Conservation (phyloP, 2,329 filamentous ascomycete species). For the Bipolaris victoriae region DNA sequence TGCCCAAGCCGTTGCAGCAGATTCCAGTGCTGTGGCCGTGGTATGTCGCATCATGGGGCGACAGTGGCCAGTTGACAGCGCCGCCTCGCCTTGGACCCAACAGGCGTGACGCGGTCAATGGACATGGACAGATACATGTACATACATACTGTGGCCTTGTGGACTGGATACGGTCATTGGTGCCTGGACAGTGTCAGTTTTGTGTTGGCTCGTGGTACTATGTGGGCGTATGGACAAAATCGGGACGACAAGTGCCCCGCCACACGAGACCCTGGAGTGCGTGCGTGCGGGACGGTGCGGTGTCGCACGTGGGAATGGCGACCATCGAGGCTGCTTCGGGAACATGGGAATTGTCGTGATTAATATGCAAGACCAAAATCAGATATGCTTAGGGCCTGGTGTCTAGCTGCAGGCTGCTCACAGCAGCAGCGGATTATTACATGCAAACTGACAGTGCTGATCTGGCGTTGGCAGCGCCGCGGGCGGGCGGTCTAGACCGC, state of each 20-base stretch:
- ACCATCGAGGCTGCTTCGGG: neutral
- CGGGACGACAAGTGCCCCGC: neutral
- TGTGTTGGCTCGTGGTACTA: neutral
- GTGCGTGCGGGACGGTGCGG: conserved; percentile 5
- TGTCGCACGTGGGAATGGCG: conserved; percentile 6
- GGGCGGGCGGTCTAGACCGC: conserved; percentile 9
- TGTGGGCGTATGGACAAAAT: no score
- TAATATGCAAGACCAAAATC: neutral
- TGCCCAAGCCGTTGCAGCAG: neutral
- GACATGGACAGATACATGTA: no score
- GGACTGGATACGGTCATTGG: no score
- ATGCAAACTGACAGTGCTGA: neutral
- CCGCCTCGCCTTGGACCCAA: no score
- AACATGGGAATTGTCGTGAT: no score
- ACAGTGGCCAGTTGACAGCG: no score
- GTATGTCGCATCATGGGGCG: no score
- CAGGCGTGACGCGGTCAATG: no score
- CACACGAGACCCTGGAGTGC: neutral
- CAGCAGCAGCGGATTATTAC: neutral
- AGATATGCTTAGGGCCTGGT: neutral
- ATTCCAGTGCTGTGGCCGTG: neutral
- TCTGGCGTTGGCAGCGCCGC: neutral
- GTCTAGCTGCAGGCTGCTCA: neutral
- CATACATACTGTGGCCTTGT: no score
- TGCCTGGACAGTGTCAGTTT: neutral